A percentile compares a stretch with the other conserved stretches of the same genome.
Conservation (phyloP, 768 basidiomycete genomes). For the Chiua virens region DNA sequence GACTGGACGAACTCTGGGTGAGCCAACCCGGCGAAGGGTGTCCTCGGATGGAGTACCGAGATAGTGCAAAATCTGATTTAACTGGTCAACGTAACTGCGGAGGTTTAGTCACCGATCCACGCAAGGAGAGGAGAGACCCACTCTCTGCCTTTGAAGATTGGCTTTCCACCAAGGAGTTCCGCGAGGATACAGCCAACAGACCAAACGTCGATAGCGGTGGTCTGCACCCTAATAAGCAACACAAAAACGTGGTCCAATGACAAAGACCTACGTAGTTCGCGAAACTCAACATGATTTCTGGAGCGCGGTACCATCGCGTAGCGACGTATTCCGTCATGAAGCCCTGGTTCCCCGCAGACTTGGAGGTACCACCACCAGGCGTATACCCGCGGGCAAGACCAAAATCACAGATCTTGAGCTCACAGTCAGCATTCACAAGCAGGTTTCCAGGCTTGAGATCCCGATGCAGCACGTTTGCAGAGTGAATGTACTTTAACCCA, state of each 20-base stretch:
- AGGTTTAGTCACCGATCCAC: constrained; percentile 1
- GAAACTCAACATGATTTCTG: constrained; percentile 98
- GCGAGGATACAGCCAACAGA: constrained; percentile 95
- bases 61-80: constrained; percentile 97
- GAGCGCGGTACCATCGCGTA: constrained; percentile 98
- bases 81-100: constrained; percentile 90
- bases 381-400: constrained; percentile 94
- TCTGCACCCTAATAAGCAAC: constrained; percentile 42
- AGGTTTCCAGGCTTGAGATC: constrained; percentile 95
- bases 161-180: constrained; percentile 89
- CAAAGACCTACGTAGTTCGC: constrained; percentile 77
- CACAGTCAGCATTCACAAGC: constrained; percentile 97
- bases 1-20: constrained; percentile 69
- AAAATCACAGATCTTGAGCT: constrained; percentile 98
- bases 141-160: constrained; percentile 97
- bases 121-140: constrained; percentile 39
- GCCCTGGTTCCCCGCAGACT: constrained; percentile 77
- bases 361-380: constrained; percentile 74
- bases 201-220: constrained; percentile 94
- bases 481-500: constrained; percentile 97
- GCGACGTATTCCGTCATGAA: constrained; percentile 99
- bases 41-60: constrained; percentile 98
- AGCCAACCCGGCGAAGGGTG: constrained; percentile 93
- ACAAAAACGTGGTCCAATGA: background rate
- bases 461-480: constrained; percentile 95